phyloP scores from a whole-genome alignment of 2,329 filamentous ascomycete species.

The Fusarium devonianum region DNA sequence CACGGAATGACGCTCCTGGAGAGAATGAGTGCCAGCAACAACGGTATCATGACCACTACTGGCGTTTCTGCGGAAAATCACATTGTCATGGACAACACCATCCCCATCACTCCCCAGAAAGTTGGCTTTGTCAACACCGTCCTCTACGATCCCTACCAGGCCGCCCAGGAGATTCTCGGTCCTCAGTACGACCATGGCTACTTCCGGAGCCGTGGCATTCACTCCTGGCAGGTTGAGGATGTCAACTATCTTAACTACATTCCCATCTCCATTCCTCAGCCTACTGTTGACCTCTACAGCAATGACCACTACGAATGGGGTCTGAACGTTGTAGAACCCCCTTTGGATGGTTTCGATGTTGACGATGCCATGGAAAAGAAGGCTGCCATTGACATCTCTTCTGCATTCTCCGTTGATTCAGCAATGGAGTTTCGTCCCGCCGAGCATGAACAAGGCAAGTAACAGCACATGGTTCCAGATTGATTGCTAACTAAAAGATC shows the following conservation, averaged over 20 bases:
- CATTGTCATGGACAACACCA: neutral
- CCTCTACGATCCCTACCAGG: slow-evolving; percentile 24
- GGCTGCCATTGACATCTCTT: slow-evolving; percentile 2
- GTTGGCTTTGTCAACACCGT: slow-evolving; percentile 31
- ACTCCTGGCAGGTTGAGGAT: slow-evolving; percentile 7
- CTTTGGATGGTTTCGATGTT: neutral
- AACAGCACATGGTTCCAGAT: neutral
- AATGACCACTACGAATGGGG: neutral
- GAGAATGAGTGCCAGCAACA: slow-evolving; percentile 33
- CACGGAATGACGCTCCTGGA: slow-evolving; percentile 34
- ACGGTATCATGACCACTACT: slow-evolving; percentile 40
- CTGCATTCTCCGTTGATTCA: neutral
- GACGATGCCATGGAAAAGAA: neutral
- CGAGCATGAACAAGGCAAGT: neutral
- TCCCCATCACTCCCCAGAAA: slow-evolving; percentile 25
- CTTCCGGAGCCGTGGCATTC: slow-evolving; percentile 1
- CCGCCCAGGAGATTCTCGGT: slow-evolving; percentile 33
- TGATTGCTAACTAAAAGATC: neutral
- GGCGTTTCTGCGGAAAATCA: slow-evolving; percentile 4
- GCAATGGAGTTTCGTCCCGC: neutral
- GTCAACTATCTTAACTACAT: slow-evolving; percentile 2
- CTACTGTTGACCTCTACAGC: no score
- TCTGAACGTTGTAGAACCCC: no score
- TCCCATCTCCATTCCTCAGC: slow-evolving; percentile 2
- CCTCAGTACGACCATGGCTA: slow-evolving; percentile 13